Base-by-base conservation (phyloP, 371 early-diverging fungal species). In the Mucor sp. region DNA sequence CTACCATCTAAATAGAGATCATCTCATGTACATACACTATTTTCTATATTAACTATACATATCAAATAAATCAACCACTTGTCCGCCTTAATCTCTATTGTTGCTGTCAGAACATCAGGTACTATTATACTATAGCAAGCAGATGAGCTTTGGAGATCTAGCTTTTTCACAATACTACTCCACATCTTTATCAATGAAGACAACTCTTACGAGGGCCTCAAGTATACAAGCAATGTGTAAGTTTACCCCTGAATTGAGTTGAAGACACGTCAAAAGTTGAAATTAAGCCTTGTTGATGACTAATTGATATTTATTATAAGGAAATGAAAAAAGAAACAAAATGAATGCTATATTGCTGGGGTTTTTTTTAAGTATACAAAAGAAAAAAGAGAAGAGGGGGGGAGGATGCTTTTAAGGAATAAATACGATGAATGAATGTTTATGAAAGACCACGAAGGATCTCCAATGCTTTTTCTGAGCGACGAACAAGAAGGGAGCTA, bases 391-490 rank as follows among this genome's bases (percentile, higher is more conserved):
- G 33, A 33, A 30, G 23, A 19, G 21, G 35, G 28, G 61, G 28
- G 48, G 62, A 25, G 43, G 44, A 59, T 59, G 48, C 25, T 53
- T 53, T 53, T 53, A 6, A 37, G 11, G 50, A 57, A 33, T 57
- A 57, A 32, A 33, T 32, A 57, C 5, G 23, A 53, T 28, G 6
- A 27, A 57, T 39, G 23, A 23, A 25, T 32, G 32, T 2, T 63
- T 67, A 79, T 28, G 68, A 65, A 15, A 76, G 58, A 32, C 79
- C 79, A 60, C 71, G 79, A 44, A 79, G 63, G 32, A 79, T 79
- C 56, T 72, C 70, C 5, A 79, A 59, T 9, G 79, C 76, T 67
- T 61, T 76, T 28, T 72, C 68, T 12, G 74, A 69, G 19, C 74
- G 55, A 35, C 65, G 48, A 12, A 47, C 6, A 17, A 66, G 61